phyloP scores from a whole-genome alignment of 208 protist species.

The Endotrypanum monterogeii region DNA sequence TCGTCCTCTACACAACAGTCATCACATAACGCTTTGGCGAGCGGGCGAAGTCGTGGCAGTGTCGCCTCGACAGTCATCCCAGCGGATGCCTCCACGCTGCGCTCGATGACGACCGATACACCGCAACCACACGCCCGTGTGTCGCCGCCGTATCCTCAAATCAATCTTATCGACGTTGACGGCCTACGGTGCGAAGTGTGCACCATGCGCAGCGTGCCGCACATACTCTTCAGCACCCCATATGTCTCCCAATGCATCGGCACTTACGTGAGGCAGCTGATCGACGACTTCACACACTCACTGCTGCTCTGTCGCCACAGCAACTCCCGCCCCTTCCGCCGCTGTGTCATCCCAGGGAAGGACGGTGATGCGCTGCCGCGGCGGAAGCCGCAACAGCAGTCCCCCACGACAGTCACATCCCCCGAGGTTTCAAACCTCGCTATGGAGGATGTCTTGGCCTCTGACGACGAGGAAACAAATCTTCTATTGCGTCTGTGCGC shows the following conservation, averaged over 20 bases:
- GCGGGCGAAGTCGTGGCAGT: not conserved
- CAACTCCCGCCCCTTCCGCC: not conserved
- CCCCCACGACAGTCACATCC: not conserved
- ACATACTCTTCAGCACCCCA: constrained; percentile 41
- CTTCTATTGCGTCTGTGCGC: constrained; percentile 26
- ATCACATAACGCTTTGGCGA: not conserved
- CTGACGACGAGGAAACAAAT: constrained; percentile 32
- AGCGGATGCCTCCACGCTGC: not conserved
- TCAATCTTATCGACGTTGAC: constrained; percentile 12
- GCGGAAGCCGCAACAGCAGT: not conserved
- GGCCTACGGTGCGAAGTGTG: constrained; percentile 57
- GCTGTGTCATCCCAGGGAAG: too few species aligned
- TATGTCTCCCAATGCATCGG: constrained; percentile 33
- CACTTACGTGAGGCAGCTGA: constrained; percentile 50
- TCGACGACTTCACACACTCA: constrained; percentile 44
- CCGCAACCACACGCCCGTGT: not conserved
- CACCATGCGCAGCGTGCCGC: constrained; percentile 51
- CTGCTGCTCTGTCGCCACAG: constrained; percentile 38
- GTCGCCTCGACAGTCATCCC: not conserved
- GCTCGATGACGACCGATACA: not conserved
- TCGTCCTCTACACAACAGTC: not conserved
- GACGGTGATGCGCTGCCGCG: not conserved
- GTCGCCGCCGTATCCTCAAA: not conserved
- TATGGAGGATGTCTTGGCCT: not conserved
- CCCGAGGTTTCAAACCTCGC: not conserved